phyloP scores from a whole-genome alignment of 768 basidiomycete genomes.

The Zangia roseola region DNA sequence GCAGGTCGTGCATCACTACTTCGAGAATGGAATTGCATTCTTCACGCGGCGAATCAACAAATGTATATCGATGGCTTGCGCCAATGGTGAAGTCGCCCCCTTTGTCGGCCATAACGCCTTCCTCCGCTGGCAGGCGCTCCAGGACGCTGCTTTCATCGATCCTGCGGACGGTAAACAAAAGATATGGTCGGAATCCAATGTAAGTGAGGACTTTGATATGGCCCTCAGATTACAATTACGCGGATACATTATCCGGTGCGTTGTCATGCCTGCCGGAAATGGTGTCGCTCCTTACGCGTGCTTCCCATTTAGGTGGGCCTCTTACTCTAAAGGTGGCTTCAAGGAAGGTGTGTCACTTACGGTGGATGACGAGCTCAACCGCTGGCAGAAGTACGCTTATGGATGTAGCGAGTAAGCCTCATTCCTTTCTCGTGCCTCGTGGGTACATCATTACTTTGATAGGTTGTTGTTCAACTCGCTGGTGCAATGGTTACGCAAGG shows the following conservation, averaged over 20 bases:
- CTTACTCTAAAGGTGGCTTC: constrained; percentile 81
- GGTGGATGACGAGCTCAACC: constrained; percentile 84
- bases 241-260: constrained; percentile 67
- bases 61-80: constrained; percentile 75
- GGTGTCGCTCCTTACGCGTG: not conserved
- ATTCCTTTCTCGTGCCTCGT: constrained; percentile 7
- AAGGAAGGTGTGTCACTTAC: constrained; percentile 92
- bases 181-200: constrained; percentile 67
- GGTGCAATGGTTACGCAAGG: constrained; percentile 70
- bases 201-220: constrained; percentile 73
- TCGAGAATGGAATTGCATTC: constrained; percentile 86
- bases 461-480: constrained; percentile 87
- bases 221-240: constrained; percentile 54
- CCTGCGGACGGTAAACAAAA: constrained; percentile 54
- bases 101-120: constrained; percentile 91
- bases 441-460: constrained; percentile 18
- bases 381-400: constrained; percentile 90
- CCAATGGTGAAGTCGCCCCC: constrained; percentile 75
- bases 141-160: constrained; percentile 80
- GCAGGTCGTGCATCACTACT: constrained; percentile 87
- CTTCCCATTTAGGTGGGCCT: constrained; percentile 55
- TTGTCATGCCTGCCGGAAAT: constrained; percentile 1
- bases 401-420: constrained; percentile 54
- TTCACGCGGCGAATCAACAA: constrained; percentile 88
- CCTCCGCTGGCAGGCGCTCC: constrained; percentile 84